A percentile compares a stretch with the other conserved stretches of the same genome.
phyloP scores from a whole-genome alignment of 2,329 filamentous ascomycete genomes.

The Aspergillus sergii region DNA sequence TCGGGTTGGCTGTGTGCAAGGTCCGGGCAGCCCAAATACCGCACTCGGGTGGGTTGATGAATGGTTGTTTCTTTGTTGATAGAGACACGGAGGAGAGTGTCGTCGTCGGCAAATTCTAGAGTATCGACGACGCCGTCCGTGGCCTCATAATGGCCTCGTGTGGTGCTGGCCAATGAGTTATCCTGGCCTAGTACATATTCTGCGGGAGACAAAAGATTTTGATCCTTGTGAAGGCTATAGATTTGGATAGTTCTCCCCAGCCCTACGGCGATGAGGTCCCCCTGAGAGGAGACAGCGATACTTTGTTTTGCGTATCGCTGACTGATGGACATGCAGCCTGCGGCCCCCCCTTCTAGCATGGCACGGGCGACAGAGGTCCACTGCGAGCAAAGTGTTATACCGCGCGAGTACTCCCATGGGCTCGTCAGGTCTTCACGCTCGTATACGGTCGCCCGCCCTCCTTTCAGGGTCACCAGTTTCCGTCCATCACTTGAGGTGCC shows the following conservation, averaged over 20 bases:
- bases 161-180: conserved; percentile 3
- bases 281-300: conserved; percentile 20
- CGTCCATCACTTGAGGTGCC: conserved; percentile 14
- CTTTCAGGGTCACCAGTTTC: conserved; percentile 16
- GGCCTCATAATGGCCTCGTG: conserved; percentile 17
- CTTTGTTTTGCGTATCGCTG: conserved; percentile 18
- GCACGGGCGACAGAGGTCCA: conserved; percentile 23
- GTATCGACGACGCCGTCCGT: conserved; percentile 23
- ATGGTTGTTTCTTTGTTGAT: conserved; percentile 21
- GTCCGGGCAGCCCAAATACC: conserved; percentile 22
- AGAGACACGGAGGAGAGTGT: conserved; percentile 22
- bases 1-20: not conserved
- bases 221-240: conserved; percentile 16
- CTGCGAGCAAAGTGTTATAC: conserved; percentile 20
- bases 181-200: conserved; percentile 19
- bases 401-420: conserved; percentile 12
- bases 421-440: not conserved
- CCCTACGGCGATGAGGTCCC: conserved; percentile 20
- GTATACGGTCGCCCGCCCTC: conserved; percentile 16
- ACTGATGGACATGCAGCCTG: conserved; percentile 12
- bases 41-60: conserved; percentile 21
- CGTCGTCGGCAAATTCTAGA: conserved; percentile 23
- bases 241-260: conserved; percentile 24
- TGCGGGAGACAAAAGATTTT: conserved; percentile 12
- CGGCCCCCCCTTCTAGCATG: conserved; percentile 9